Conservation (phyloP, 495 filamentous ascomycete genomes). For the Aspergillus sparsus region DNA sequence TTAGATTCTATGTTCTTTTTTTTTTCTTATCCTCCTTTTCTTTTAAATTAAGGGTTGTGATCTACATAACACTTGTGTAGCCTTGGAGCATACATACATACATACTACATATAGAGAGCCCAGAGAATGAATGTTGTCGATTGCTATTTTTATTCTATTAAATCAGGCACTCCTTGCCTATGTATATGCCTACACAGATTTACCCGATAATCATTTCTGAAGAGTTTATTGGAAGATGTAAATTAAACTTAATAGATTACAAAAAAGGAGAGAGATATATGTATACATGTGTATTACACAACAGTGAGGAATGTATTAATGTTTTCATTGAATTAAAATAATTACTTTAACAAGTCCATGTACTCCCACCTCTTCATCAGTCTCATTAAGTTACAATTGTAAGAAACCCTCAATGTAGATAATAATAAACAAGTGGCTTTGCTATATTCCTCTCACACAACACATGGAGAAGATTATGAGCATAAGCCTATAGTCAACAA, state of each 20-base stretch:
- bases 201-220: too few species aligned
- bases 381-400: slow-evolving; percentile 25
- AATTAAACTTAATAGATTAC: too few species aligned
- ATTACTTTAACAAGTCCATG: slow-evolving; percentile 14
- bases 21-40: not conserved
- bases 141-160: too few species aligned
- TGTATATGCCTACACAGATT: too few species aligned
- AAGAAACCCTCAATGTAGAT: slow-evolving; percentile 22
- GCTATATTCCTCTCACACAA: slow-evolving; percentile 25
- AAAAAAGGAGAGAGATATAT: too few species aligned
- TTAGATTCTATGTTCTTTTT: not conserved
- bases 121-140: too few species aligned
- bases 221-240: too few species aligned
- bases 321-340: slow-evolving; percentile 25
- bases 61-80: not conserved
- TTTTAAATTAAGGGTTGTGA: not conserved
- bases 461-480: slow-evolving; percentile 28
- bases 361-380: slow-evolving; percentile 27
- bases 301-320: slow-evolving; percentile 16
- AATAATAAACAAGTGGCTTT: slow-evolving; percentile 24
- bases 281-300: too few species aligned
- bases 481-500: slow-evolving; percentile 25
- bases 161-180: too few species aligned
- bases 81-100: not conserved
- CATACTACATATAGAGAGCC: not conserved